Base-by-base conservation (phyloP, 208 protist genomes). In the Naegleria lovaniensis region DNA sequence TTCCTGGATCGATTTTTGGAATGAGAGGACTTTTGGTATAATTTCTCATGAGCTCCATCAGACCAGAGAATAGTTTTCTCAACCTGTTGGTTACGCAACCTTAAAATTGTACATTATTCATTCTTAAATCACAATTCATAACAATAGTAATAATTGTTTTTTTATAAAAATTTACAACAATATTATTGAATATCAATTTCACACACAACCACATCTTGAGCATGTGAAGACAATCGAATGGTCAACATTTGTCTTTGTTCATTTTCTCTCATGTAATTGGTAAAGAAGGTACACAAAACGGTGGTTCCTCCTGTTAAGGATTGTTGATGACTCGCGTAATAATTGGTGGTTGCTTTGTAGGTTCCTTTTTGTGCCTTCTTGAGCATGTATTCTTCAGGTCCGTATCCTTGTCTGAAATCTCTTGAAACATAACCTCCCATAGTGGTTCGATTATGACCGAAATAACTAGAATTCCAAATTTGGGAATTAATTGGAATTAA, bases 371-470 rank as follows among this genome's bases (percentile, higher is more conserved):
- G 40, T 33, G 84, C 84, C 13, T 40, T 39, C 29, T 87, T 87
- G 3, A 87, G 11, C 40, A 52, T 48, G 33, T 87, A 87, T 52
- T 48, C 40, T 52, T 87, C 84, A 36, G 84, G 84, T 29, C 84
- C 84, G 9, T 87, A 87, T 52, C 84, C 84, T 52, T 52, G 38
- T 87, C 40, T 87, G 33, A 87, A 87, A 87, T 87, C 84, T 52
- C 22, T 52, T 16, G 40, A 52, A 1, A 52, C 40, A 29, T 52
- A 52, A 22, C 84, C 84, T 40, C 84, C 84, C 43, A 52, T 87
- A 3, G 5, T 87, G 43, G 84, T 52, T 40, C 33, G 29, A 33
- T 52, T 87, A 55, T 52, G 11, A 38, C 84, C 41, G 33, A 41
- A 87, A 87, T 36, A 87, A 48, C 43, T 48, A 48, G 7, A 48